Percentiles rank a stretch among this genome's conserved stretches.
Evolutionary conservation across 2,329 filamentous ascomycete genomes (phyloP).

Genomic region (Colletotrichum paranaense): DNA sequence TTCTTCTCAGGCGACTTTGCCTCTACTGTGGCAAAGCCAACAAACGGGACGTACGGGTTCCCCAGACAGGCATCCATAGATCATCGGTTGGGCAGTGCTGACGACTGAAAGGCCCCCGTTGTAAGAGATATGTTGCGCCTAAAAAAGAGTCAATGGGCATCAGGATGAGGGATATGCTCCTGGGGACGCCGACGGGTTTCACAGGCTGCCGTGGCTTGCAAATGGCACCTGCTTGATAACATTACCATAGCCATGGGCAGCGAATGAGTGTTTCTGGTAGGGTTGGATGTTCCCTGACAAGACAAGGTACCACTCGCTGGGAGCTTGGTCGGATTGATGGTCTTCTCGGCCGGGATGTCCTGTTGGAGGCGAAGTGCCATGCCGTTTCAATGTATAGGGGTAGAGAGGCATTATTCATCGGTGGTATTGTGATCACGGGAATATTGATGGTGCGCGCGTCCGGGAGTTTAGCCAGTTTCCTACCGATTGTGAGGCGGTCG

Average conservation of each 20-base stretch:
- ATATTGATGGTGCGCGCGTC: neutral
- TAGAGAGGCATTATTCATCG: neutral
- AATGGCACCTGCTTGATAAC: neutral
- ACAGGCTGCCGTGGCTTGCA: neutral
- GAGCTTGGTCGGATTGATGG: neutral
- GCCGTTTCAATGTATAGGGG: neutral
- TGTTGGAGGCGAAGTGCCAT: neutral
- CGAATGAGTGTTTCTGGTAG: neutral
- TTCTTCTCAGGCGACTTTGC: neutral
- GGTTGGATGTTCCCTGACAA: neutral
- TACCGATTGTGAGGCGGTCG: neutral
- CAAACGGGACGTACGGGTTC: neutral
- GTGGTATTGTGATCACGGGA: neutral
- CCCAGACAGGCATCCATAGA: neutral
- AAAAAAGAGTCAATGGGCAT: neutral
- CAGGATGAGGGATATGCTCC: neutral
- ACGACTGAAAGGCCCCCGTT: neutral
- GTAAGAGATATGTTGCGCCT: constrained; percentile 4
- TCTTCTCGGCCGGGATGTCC: neutral
- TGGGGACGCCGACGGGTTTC: neutral
- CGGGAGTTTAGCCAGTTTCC: neutral
- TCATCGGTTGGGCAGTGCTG: neutral
- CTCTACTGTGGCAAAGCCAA: neutral
- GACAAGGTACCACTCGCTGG: neutral
- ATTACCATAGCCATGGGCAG: neutral